Conservation (phyloP, 805 yeast genomes). For the Zygotorulaspora chibaensis region DNA sequence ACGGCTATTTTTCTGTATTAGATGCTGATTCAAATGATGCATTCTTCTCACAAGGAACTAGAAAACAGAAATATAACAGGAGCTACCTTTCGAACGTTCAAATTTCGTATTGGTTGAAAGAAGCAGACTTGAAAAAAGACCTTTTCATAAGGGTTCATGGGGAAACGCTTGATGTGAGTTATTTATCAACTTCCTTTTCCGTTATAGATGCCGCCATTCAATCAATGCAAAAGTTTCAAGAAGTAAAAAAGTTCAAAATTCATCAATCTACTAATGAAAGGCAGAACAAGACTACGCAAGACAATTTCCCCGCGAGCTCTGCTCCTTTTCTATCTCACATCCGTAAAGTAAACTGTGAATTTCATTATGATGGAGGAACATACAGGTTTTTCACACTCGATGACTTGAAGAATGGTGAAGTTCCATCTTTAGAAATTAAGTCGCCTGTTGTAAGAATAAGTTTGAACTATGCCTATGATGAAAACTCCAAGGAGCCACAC, state of each 20-base stretch:
- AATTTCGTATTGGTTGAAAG: constrained; percentile 36
- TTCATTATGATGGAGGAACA: constrained; percentile 67
- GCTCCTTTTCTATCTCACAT: constrained; percentile 26
- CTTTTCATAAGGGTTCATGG: constrained; percentile 56
- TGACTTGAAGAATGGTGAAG: constrained; percentile 39
- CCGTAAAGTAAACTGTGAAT: constrained; percentile 45
- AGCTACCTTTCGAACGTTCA: constrained; percentile 70
- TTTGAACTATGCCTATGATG: constrained; percentile 43
- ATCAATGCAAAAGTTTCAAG: constrained; percentile 45
- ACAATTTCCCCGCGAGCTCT: constrained; percentile 9
- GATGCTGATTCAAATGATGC: constrained; percentile 50
- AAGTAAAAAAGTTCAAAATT: constrained; percentile 21
- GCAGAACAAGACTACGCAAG: constrained; percentile 4
- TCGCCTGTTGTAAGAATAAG: constrained; percentile 71
- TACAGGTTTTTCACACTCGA: constrained; percentile 40
- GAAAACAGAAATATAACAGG: constrained; percentile 48
- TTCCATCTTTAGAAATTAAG: constrained; percentile 55
- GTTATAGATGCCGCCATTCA: constrained; percentile 50
- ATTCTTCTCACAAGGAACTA: constrained; percentile 46
- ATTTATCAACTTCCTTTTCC: constrained; percentile 52
- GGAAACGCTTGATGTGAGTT: constrained; percentile 62
- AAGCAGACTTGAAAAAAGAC: constrained; percentile 36
- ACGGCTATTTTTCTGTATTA: constrained; percentile 69
- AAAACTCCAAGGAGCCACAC: constrained; percentile 20
- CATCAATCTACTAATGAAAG: constrained; percentile 7